A percentile compares a stretch with the other conserved stretches of the same genome.
phyloP scores from a whole-genome alignment of 2,329 filamentous ascomycete species.

The Hypoxylon sp. region DNA sequence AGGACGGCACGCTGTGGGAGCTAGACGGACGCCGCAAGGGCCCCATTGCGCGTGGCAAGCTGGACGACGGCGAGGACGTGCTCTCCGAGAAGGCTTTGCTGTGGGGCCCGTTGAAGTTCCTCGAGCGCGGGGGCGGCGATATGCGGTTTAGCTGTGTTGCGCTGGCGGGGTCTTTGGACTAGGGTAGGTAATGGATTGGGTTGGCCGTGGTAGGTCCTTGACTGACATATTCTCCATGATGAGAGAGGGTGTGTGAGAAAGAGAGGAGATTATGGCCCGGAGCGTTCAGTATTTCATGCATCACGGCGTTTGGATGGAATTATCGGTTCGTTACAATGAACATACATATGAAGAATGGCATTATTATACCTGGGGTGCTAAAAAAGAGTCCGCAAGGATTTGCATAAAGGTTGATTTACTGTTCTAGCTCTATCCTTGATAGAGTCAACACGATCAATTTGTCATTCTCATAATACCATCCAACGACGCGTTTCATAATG shows the following conservation, averaged over 20 bases:
- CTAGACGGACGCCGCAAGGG: conserved; percentile 72
- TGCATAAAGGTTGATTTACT: conserved; percentile 11
- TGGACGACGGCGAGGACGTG: conserved; percentile 76
- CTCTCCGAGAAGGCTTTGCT: conserved; percentile 81
- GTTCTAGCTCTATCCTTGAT: conserved; percentile 26
- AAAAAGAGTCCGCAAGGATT: background rate
- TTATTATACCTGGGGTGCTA: background rate
- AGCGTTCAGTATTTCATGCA: conserved; percentile 6
- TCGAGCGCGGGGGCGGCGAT: conserved; percentile 69
- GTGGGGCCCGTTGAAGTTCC: conserved; percentile 73
- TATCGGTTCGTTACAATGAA: conserved; percentile 2
- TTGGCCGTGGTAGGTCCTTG: background rate
- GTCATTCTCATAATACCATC: conserved; percentile 34
- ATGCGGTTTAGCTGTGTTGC: conserved; percentile 72
- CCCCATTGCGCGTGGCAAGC: conserved; percentile 67
- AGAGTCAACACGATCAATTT: conserved; percentile 22
- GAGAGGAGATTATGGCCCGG: background rate
- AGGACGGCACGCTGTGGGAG: conserved; percentile 74
- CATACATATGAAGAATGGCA: conserved; percentile 1
- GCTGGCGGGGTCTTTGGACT: conserved; percentile 67
- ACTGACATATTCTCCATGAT: background rate
- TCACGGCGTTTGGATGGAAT: conserved; percentile 19
- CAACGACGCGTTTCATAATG: background rate
- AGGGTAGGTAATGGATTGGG: background rate
- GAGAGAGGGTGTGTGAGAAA: background rate